A percentile compares a stretch with the other conserved stretches of the same genome.
Evolutionary conservation across 2,329 filamentous ascomycete species (phyloP).

Genomic region (Podosphaera leucotricha): DNA sequence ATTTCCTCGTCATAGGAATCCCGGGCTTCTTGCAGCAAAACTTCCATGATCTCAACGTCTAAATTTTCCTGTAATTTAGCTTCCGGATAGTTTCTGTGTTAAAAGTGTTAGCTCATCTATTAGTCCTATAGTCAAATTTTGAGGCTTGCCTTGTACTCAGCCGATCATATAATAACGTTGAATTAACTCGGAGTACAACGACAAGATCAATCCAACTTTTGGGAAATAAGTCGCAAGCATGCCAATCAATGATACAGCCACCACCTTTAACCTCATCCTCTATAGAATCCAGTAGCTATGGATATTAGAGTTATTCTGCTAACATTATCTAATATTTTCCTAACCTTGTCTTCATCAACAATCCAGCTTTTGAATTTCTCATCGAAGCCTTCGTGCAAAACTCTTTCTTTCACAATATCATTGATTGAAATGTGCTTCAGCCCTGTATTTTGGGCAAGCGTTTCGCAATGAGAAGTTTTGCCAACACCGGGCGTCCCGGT

Average conservation of each 20-base stretch:
- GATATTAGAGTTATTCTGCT: background rate
- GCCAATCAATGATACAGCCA: slow-evolving; percentile 89
- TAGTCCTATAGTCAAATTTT: background rate
- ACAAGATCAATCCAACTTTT: slow-evolving; percentile 87
- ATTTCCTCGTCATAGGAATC: slow-evolving; percentile 73
- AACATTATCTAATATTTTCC: background rate
- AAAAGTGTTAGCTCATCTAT: background rate
- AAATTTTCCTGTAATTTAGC: slow-evolving; percentile 87
- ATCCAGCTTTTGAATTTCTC: slow-evolving; percentile 73
- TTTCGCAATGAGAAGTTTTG: slow-evolving; percentile 81
- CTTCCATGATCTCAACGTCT: slow-evolving; percentile 93
- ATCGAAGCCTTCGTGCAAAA: slow-evolving; percentile 71
- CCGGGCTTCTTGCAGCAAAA: slow-evolving; percentile 69
- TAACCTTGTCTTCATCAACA: slow-evolving; percentile 85
- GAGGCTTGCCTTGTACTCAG: slow-evolving; percentile 39
- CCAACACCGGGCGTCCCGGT: slow-evolving; percentile 91
- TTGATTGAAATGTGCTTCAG: slow-evolving; percentile 75
- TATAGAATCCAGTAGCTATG: slow-evolving; percentile 61
- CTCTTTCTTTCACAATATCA: slow-evolving; percentile 69
- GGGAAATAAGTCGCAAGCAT: slow-evolving; percentile 88
- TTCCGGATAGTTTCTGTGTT: slow-evolving; percentile 49
- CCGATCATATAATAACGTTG: slow-evolving; percentile 62
- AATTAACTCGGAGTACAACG: slow-evolving; percentile 67
- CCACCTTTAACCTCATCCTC: slow-evolving; percentile 59
- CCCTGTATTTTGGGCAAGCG: slow-evolving; percentile 50